Evolutionary conservation across 495 filamentous ascomycete genomes (phyloP), one percentile per base, ranked within the genome.

Genomic region (Penicillium macrosclerotiorum): DNA sequence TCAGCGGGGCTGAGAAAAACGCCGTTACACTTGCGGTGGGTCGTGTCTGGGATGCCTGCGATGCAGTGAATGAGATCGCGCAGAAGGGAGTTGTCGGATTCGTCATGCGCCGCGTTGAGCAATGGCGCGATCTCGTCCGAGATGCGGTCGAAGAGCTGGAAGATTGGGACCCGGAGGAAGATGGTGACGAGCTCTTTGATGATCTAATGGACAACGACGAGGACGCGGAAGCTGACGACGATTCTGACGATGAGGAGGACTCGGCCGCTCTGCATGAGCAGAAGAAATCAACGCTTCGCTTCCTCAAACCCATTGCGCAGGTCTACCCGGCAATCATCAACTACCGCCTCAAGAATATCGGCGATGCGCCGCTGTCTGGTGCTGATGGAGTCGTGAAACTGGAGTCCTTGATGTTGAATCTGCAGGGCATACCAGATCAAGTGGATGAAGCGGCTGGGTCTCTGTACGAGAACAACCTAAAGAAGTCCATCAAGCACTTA

Each of bases 71-170:
- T 5, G 69, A 74, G 9, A 65, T 91, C 19, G 73, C 79, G 11
- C 68, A 63, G n/a, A 67, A 81, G 11, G 90, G 88, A 0, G 72
- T 92, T 26, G 74, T 76, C 0, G 83, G 80, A 0, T 71, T 85
- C 27, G 59, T 88, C 14, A 62, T 79, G 9, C 62, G 72, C 36
- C 84, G 82, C 50, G 81, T 78, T 12, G 80, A 85, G 54, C 71
- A 84, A 47, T 86, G 82, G 52, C 71, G 81, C 38, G 85, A 85
- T 50, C 76, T 88, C 8, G 63, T 96, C 11, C 76, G 85, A 47
- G 90, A 96, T 69, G 85, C 89, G 0, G 73, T 93, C 20, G 77
- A 83, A 51, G 90, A 96, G 65, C 65, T 96, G 49, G 87, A 88
- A 48, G 86, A 89, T 54, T 96, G 90, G 85, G 81, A 84, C 37